Percentiles rank a stretch among this genome's conserved stretches.
phyloP scores from a whole-genome alignment of 495 filamentous ascomycete genomes.

The Penicillium steckii region DNA sequence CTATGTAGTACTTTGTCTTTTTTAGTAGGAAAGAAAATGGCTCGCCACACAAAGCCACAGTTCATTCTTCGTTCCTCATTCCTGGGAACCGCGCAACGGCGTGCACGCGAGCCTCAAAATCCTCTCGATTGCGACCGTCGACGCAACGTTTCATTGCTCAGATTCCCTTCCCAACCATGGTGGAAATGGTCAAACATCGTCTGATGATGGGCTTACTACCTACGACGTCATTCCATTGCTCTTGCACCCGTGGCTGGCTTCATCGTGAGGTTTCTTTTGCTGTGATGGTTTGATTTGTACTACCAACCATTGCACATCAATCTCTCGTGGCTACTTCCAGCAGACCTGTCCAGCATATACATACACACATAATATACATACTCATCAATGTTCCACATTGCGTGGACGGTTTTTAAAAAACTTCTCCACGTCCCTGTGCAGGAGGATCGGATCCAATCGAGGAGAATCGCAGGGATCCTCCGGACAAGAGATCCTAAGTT shows the following conservation, averaged over 20 bases:
- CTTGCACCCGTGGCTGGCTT: slow-evolving; percentile 17
- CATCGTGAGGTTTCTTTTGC: slow-evolving; percentile 2
- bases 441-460: neutral
- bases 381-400: neutral
- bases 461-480: neutral
- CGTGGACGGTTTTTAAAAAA: neutral
- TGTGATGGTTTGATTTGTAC: neutral
- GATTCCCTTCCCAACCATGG: slow-evolving; percentile 1
- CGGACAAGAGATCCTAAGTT: slow-evolving; percentile 12
- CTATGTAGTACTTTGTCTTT: neutral
- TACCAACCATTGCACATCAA: neutral
- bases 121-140: neutral
- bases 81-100: slow-evolving; percentile 19
- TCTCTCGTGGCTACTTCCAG: slow-evolving; percentile 4
- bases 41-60: slow-evolving; percentile 6
- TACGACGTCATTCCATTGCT: slow-evolving; percentile 2
- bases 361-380: neutral
- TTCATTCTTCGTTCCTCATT: slow-evolving; percentile 13
- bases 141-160: slow-evolving; percentile 19
- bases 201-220: neutral
- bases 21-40: slow-evolving; percentile 1
- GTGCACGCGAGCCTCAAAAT: slow-evolving; percentile 15
- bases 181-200: neutral
- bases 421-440: neutral
- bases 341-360: neutral